Conservation (phyloP, 2,329 filamentous ascomycete genomes). For the Aspergillus hiratsukae region DNA sequence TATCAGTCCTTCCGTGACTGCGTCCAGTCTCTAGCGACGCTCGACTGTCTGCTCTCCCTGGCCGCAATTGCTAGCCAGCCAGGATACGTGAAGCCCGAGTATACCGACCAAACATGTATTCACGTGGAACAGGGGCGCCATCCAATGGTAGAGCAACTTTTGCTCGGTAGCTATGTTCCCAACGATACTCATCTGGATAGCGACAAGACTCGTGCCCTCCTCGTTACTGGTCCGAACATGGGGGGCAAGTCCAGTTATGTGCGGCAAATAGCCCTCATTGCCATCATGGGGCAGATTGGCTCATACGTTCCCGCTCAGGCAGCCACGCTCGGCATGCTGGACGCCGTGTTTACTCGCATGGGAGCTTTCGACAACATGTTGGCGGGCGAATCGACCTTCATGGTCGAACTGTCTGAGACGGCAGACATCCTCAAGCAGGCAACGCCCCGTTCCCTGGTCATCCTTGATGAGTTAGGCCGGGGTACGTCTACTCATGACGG, state of each 20-base stretch:
- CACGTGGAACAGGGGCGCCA: constrained; percentile 73
- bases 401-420: constrained; percentile 95
- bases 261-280: constrained; percentile 82
- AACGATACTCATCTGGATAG: constrained; percentile 75
- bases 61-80: constrained; percentile 79
- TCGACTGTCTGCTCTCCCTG: constrained; percentile 87
- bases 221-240: constrained; percentile 98
- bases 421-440: constrained; percentile 85
- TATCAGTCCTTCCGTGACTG: constrained; percentile 89
- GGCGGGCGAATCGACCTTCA: constrained; percentile 91
- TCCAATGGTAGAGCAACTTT: constrained; percentile 89
- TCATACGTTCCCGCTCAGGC: constrained; percentile 82
- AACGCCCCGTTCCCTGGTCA: constrained; percentile 76
- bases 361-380: constrained; percentile 96
- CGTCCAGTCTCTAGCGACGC: constrained; percentile 75
- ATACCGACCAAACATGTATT: constrained; percentile 63
- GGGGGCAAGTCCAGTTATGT: constrained; percentile 98
- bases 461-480: constrained; percentile 89
- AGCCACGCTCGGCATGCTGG: constrained; percentile 72
- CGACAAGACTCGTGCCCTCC: constrained; percentile 64
- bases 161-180: constrained; percentile 83
- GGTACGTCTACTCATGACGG: constrained; percentile 95
- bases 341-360: constrained; percentile 93
- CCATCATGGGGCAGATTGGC: constrained; percentile 91
- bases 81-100: constrained; percentile 77